Evolutionary conservation across 2,329 filamentous ascomycete genomes (phyloP).

Genomic region (Colletotrichum chrysophilum): DNA sequence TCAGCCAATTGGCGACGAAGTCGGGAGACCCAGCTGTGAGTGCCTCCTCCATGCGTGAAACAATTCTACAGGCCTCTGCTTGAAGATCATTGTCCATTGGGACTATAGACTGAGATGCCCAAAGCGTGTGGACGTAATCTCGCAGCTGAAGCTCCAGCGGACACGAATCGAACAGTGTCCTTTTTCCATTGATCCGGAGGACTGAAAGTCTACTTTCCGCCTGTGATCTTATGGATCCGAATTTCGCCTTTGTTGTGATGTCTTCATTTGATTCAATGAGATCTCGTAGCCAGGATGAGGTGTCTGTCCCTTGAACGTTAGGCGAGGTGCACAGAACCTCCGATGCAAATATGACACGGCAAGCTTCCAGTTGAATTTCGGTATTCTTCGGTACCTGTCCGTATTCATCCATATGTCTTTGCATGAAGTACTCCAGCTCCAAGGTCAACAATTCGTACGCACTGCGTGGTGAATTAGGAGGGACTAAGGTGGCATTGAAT

Average conservation of each 20-base stretch:
- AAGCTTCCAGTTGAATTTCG: constrained; percentile 61
- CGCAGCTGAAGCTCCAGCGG: constrained; percentile 60
- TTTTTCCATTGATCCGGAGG: constrained; percentile 63
- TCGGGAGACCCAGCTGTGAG: constrained; percentile 52
- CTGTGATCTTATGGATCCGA: constrained; percentile 51
- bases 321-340: constrained; percentile 47
- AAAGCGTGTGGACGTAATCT: constrained; percentile 58
- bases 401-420: constrained; percentile 47
- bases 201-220: constrained; percentile 51
- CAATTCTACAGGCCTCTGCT: constrained; percentile 62
- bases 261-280: constrained; percentile 56
- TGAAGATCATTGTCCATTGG: constrained; percentile 64
- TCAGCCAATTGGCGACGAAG: constrained; percentile 58
- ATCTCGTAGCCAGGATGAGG: constrained; percentile 62
- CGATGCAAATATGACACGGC: constrained; percentile 61
- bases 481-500: constrained; percentile 50
- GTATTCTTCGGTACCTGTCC: constrained; percentile 51
- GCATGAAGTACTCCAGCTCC: constrained; percentile 59
- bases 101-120: constrained; percentile 53
- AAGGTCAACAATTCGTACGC: constrained; percentile 66
- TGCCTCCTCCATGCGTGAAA: constrained; percentile 59
- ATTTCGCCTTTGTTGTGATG: constrained; percentile 47
- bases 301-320: constrained; percentile 33
- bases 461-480: constrained; percentile 55
- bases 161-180: constrained; percentile 61